Conservation (phyloP, 2,329 filamentous ascomycete genomes). For the Aspergillus latus region DNA sequence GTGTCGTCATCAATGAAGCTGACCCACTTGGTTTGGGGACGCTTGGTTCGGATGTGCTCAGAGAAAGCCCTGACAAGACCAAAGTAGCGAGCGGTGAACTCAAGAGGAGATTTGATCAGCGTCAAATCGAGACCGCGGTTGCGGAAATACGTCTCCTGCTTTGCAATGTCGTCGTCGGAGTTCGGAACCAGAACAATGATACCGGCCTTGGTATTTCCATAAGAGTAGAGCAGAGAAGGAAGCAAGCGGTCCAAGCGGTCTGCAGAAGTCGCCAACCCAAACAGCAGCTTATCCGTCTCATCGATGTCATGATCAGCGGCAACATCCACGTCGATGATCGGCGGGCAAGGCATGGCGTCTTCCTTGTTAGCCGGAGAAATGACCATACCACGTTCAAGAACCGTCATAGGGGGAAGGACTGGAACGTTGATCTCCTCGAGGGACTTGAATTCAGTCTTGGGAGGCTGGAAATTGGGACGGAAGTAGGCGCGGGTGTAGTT, state of each 20-base stretch:
- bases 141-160: slow-evolving; percentile 44
- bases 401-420: slow-evolving; percentile 40
- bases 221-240: slow-evolving; percentile 44
- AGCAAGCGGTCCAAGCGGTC: slow-evolving; percentile 43
- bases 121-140: slow-evolving; percentile 44
- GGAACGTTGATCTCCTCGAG: slow-evolving; percentile 40
- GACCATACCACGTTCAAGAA: slow-evolving; percentile 41
- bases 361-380: slow-evolving; percentile 35
- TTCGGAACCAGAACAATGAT: slow-evolving; percentile 44
- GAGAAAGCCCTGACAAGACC: slow-evolving; percentile 43
- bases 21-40: slow-evolving; percentile 44
- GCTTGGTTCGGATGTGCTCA: slow-evolving; percentile 39
- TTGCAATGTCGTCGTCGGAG: slow-evolving; percentile 40
- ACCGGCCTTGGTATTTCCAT: slow-evolving; percentile 42
- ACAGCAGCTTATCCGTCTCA: slow-evolving; percentile 43
- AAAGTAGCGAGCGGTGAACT: slow-evolving; percentile 46
- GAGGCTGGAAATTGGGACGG: slow-evolving; percentile 38
- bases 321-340: slow-evolving; percentile 43
- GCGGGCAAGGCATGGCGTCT: slow-evolving; percentile 37
- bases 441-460: slow-evolving; percentile 39
- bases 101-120: slow-evolving; percentile 40
- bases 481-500: slow-evolving; percentile 46
- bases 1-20: slow-evolving; percentile 48
- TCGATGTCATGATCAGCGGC: slow-evolving; percentile 41
- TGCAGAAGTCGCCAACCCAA: slow-evolving; percentile 45